Evolutionary conservation across 305 asterid genomes (phyloP).

Genomic region (Rubia balearica): DNA sequence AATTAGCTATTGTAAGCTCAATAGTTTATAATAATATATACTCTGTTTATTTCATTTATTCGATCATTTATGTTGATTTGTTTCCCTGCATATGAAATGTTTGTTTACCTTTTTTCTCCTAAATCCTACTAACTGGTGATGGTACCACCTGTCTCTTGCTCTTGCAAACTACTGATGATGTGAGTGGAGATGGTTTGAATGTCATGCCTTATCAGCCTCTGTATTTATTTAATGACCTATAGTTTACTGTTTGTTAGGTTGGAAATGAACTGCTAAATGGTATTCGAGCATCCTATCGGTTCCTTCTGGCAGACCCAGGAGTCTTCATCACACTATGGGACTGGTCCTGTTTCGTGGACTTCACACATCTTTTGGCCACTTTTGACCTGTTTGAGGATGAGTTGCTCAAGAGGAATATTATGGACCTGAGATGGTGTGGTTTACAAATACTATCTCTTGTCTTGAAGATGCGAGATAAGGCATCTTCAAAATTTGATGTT

Average conservation of each 20-base stretch:
- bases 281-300: conserved; percentile 58
- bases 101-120: neutral
- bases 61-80: neutral
- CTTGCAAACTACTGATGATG: neutral
- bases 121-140: neutral
- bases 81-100: neutral
- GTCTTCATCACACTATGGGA: conserved; percentile 70
- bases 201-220: neutral
- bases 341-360: conserved; percentile 74
- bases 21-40: neutral
- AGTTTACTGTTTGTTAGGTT: conserved; percentile 31
- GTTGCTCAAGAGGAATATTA: conserved; percentile 26
- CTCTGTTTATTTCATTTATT: neutral
- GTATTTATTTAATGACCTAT: conserved; percentile 13
- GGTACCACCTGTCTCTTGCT: neutral
- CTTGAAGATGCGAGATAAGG: conserved; percentile 46
- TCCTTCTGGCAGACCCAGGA: conserved; percentile 58
- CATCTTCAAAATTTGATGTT: conserved; percentile 36
- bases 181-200: neutral
- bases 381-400: conserved; percentile 24
- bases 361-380: conserved; percentile 34
- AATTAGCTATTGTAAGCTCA: conserved; percentile 39
- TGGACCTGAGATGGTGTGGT: conserved; percentile 71
- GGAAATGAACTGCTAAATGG: conserved; percentile 46
- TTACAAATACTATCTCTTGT: conserved; percentile 41